Evolutionary conservation across 805 yeast genomes (phyloP), one percentile per base, ranked within the genome.

Genomic region (Brettanomyces custersianus): DNA sequence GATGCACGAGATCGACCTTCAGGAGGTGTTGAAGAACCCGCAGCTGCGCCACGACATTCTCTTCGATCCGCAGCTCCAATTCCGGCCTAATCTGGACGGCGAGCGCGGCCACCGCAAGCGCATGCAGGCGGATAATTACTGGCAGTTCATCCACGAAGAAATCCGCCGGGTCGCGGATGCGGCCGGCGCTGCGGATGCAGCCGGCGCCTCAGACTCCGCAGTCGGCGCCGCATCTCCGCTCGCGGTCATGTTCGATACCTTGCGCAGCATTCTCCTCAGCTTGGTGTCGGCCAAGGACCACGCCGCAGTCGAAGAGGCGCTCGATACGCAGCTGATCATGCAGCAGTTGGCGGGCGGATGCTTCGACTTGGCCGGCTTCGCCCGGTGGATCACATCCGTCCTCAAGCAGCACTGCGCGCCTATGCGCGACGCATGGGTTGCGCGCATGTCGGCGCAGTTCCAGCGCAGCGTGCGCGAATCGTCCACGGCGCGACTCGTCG

Each of bases 391-490:
- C 29, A 75, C 85, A 2, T 65, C 70, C 22, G 73, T 86, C 22
- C 80, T 90, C 60, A 85, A 87, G 59, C 75, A 79, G 35, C 95
- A 85, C 55, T 87, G 96, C 60, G 95, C 96, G 5, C 96, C 96
- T 42, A 86, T 86, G 94, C 72, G 96, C 54, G 95, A 85, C 57
- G 62, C 74, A 28, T 80, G 92, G 87, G 94, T 88, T 25, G 83
- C 76, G 47, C 84, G 80, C 48, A 84, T 88, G 92, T 73, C 74
- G 33, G 48, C 54, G 10, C 71, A 71, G 46, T 76, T 83, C 48
- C 66, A 60, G 25, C 63, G 62, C 34, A n/a, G 22, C 16, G 18
- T 29, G 30, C 33, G 45, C 6, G 40, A 10, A 2, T n/a, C 25
- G 10, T 10, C 48, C 26, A 43, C 70, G 4, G 42, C 60, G 4